Percentiles rank a stretch among this genome's conserved stretches.
These are phyloP conservation scores for Coemansia sp. DNA, from an alignment of 192 early-diverging fungal genomes.

Conservation along the genomic window DNA sequence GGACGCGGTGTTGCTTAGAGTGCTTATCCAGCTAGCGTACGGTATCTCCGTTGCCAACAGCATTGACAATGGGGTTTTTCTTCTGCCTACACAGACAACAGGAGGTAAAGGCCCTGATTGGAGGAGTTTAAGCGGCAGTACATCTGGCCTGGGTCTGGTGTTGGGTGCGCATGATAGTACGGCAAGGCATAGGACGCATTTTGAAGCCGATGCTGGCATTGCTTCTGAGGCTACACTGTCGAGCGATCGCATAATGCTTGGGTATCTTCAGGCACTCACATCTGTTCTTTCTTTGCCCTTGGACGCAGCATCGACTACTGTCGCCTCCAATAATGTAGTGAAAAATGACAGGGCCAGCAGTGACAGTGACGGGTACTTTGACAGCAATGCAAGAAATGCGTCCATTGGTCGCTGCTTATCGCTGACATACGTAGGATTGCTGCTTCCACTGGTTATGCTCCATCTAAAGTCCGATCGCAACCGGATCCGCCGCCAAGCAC, in stretches of 20 bases:
- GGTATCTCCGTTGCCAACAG: conserved; percentile 31
- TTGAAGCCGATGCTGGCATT: conserved; percentile 1
- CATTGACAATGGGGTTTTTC: conserved; percentile 22
- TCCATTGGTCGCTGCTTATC: conserved; percentile 12
- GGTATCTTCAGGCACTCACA: conserved; percentile 33
- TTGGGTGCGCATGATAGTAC: conserved; percentile 12
- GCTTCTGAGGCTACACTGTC: conserved; percentile 11
- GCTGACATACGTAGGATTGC: conserved; percentile 14
- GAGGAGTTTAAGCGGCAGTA: background rate
- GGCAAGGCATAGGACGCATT: background rate
- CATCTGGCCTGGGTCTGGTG: conserved; percentile 39
- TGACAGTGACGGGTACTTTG: background rate
- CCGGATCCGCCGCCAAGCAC: conserved; percentile 36
- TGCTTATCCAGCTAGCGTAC: conserved; percentile 44
- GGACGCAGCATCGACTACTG: background rate
- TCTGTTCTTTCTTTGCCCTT: conserved; percentile 10
- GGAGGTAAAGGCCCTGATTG: background rate
- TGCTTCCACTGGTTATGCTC: conserved; percentile 40
- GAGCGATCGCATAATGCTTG: conserved; percentile 30
- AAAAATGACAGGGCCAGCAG: background rate
- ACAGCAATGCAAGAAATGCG: background rate
- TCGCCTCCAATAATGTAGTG: background rate
- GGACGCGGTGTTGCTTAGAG: conserved; percentile 37
- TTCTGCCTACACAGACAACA: background rate
- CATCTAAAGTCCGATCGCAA: conserved; percentile 35